A percentile compares a stretch with the other conserved stretches of the same genome.
These are phyloP conservation scores for Typha latifolia DNA, from an alignment of 176 grass and related monocot genomes.

Conservation along the genomic window DNA sequence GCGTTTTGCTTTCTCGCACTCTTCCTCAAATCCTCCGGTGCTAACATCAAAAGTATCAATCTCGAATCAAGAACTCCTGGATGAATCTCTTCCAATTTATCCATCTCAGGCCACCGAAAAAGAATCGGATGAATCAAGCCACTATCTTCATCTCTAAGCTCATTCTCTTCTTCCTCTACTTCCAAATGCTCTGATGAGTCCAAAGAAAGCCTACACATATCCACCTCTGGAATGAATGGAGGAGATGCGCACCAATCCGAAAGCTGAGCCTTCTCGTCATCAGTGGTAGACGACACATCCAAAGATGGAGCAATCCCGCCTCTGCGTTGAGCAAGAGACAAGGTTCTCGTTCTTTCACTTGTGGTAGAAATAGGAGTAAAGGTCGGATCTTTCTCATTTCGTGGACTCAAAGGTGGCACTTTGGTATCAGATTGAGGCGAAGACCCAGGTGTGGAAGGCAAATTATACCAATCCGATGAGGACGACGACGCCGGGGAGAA, in stretches of 20 bases:
- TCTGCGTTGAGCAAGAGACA: constrained; percentile 36
- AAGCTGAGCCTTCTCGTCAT: constrained; percentile 11
- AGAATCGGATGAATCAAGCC: constrained; percentile 32
- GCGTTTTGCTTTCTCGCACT: constrained; percentile 11
- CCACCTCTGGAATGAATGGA: constrained; percentile 38
- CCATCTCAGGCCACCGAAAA: constrained; percentile 41
- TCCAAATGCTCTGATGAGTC: constrained; percentile 16
- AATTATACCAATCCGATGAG: constrained; percentile 41
- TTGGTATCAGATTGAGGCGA: background rate
- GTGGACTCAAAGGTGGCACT: constrained; percentile 7
- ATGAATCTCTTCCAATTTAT: constrained; percentile 30
- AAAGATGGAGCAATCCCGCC: constrained; percentile 26
- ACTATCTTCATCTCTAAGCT: constrained; percentile 1
- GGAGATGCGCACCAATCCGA: constrained; percentile 43
- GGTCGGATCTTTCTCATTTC: constrained; percentile 8
- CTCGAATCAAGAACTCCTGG: constrained; percentile 31
- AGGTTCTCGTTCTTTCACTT: constrained; percentile 1
- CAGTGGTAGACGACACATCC: constrained; percentile 7
- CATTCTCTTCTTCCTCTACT: background rate
- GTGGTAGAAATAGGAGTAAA: constrained; percentile 1
- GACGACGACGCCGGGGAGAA: constrained; percentile 25
- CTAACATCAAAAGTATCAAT: constrained; percentile 37
- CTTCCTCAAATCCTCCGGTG: constrained; percentile 19
- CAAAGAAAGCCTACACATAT: constrained; percentile 27
- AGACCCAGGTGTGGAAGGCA: constrained; percentile 28